Evolutionary conservation across 2,329 filamentous ascomycete species (phyloP).

Genomic region (Pezicula neosporulosa): DNA sequence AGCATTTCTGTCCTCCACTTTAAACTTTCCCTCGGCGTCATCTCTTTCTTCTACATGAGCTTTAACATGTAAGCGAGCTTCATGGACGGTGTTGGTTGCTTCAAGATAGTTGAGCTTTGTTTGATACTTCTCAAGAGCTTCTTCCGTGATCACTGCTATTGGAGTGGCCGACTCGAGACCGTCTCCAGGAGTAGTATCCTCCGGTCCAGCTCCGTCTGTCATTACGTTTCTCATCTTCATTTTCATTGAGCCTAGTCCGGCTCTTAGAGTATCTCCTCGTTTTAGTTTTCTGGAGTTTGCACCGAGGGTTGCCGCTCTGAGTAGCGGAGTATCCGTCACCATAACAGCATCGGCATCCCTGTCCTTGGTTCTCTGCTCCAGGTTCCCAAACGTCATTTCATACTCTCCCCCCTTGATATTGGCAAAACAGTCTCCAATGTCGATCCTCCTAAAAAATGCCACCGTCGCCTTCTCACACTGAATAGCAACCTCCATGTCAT

Average conservation of each 20-base stretch:
- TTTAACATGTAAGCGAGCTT: slow-evolving; percentile 28
- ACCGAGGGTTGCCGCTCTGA: slow-evolving; percentile 37
- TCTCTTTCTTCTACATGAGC: slow-evolving; percentile 10
- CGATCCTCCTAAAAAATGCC: slow-evolving; percentile 43
- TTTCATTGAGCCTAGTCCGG: slow-evolving; percentile 1
- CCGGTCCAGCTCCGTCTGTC: slow-evolving; percentile 34
- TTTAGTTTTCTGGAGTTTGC: slow-evolving; percentile 11
- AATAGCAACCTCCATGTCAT: slow-evolving; percentile 50
- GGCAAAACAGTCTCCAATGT: slow-evolving; percentile 49
- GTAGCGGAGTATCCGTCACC: slow-evolving; percentile 39
- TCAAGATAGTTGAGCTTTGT: slow-evolving; percentile 36
- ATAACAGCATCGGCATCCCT: slow-evolving; percentile 37
- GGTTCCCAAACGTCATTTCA: slow-evolving; percentile 45
- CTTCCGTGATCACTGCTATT: slow-evolving; percentile 39
- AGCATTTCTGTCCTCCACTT: slow-evolving; percentile 36
- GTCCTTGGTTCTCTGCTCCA: slow-evolving; percentile 32
- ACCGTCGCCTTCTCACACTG: slow-evolving; percentile 45
- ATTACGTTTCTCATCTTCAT: slow-evolving; percentile 28
- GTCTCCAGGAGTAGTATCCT: slow-evolving; percentile 30
- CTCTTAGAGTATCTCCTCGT: too few relatives aligned
- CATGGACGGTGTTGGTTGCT: slow-evolving; percentile 34
- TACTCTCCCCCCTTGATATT: slow-evolving; percentile 49
- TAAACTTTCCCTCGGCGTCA: slow-evolving; percentile 28
- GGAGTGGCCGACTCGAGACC: slow-evolving; percentile 36
- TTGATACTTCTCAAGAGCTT: slow-evolving; percentile 38